Conservation (phyloP, 495 filamentous ascomycete genomes). For the Neurospora sp. region DNA sequence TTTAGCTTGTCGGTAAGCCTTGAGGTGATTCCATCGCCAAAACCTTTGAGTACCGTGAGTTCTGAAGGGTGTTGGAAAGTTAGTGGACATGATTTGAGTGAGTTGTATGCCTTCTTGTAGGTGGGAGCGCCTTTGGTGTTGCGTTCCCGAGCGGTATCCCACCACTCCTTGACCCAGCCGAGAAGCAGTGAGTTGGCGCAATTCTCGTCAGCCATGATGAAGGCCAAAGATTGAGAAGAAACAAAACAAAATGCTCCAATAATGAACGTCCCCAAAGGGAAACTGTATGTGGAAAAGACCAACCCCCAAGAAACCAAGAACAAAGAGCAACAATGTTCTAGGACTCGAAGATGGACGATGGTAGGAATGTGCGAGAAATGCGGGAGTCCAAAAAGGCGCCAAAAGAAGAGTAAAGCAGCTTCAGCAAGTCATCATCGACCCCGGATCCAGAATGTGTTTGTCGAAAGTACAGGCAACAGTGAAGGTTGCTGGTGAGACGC, state of each 20-base stretch:
- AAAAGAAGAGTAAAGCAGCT: neutral
- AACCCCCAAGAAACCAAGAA: neutral
- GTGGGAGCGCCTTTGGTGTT: slow-evolving; percentile 60
- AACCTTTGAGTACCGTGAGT: slow-evolving; percentile 59
- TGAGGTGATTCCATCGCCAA: slow-evolving; percentile 61
- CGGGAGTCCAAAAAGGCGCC: neutral
- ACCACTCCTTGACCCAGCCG: slow-evolving; percentile 71
- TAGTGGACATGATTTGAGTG: slow-evolving; percentile 69
- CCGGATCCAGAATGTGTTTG: neutral
- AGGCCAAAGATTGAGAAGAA: neutral
- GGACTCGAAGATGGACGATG: neutral
- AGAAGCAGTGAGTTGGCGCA: slow-evolving; percentile 70
- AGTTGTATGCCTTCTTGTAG: slow-evolving; percentile 74
- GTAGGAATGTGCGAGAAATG: neutral
- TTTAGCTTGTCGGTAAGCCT: slow-evolving; percentile 60
- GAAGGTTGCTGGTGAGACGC: neutral
- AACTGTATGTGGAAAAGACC: no score
- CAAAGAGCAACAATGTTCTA: neutral
- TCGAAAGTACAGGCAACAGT: neutral
- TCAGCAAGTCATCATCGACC: neutral
- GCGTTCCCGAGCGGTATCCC: slow-evolving; percentile 58
- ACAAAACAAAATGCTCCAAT: neutral
- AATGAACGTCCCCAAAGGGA: neutral
- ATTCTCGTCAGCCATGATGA: slow-evolving; percentile 19
- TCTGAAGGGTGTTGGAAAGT: slow-evolving; percentile 66